Percentiles rank a stretch among this genome's conserved stretches.
Evolutionary conservation across 345 rosid genomes (phyloP).

Genomic region (Boechera stricta): DNA sequence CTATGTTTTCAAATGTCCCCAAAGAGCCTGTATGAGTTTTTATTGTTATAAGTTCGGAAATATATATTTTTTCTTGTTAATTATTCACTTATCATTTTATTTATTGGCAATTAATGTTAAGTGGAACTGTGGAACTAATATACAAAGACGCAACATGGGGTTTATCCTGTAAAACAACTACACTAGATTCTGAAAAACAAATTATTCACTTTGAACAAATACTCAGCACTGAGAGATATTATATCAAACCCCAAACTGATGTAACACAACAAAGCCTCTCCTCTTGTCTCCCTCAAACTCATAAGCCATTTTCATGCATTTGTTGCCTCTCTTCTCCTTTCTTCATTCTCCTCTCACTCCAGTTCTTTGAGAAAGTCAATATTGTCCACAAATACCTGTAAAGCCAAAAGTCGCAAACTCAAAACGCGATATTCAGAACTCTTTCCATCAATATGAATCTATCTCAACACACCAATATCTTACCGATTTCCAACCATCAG

Average conservation of each 20-base stretch:
- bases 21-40: neutral
- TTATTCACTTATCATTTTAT: conserved; percentile 6
- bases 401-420: conserved; percentile 10
- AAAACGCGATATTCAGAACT: neutral
- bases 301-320: conserved; percentile 20
- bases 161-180: conserved; percentile 24
- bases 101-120: conserved; percentile 12
- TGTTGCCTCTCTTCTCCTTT: conserved; percentile 24
- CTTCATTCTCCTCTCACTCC: conserved; percentile 63
- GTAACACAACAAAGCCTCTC: conserved; percentile 17
- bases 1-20: neutral
- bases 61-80: neutral
- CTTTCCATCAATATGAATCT: conserved; percentile 20
- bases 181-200: conserved; percentile 17
- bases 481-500: conserved; percentile 99
- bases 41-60: neutral
- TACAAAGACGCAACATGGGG: conserved; percentile 14
- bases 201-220: conserved; percentile 35
- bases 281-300: neutral
- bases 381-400: conserved; percentile 91
- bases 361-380: conserved; percentile 86
- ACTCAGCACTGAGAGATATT: conserved; percentile 16
- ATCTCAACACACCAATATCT: conserved; percentile 29
- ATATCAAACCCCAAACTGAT: conserved; percentile 28
- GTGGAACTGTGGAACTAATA: conserved; percentile 32